phyloP scores from a whole-genome alignment of 108 stramenopile genomes.

The Cyclotella choctawhatcheeana region DNA sequence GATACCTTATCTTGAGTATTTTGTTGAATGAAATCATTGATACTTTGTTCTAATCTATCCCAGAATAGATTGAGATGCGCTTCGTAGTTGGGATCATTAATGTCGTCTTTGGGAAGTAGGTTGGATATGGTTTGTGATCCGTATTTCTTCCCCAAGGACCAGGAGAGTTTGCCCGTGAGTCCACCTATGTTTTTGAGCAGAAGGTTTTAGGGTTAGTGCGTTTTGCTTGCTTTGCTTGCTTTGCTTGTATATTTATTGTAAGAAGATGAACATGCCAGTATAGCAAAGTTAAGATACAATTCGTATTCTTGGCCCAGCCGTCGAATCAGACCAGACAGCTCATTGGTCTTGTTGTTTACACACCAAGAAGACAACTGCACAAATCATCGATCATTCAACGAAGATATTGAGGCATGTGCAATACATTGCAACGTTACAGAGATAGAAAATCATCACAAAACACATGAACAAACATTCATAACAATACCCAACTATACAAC shows the following conservation, averaged over 20 bases:
- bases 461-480: neutral
- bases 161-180: constrained; percentile 66
- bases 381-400: too few species aligned
- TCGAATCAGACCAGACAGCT: too few species aligned
- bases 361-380: too few species aligned
- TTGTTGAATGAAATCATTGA: constrained; percentile 57
- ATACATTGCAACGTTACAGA: too few species aligned
- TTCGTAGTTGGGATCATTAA: neutral
- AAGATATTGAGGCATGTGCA: too few species aligned
- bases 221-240: too few species aligned
- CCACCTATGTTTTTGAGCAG: constrained; percentile 6
- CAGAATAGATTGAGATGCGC: constrained; percentile 48
- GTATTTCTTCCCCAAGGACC: constrained; percentile 62
- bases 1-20: neutral
- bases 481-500: neutral
- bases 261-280: too few species aligned
- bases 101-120: constrained; percentile 26
- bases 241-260: too few species aligned
- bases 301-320: too few species aligned
- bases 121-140: constrained; percentile 45
- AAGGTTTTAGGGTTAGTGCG: neutral
- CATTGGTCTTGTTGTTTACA: too few species aligned
- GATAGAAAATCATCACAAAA: neutral
- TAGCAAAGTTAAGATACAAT: too few species aligned
- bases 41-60: constrained; percentile 45